Base-by-base conservation (phyloP, 2,329 filamentous ascomycete species). In the Neonectria faginata region DNA sequence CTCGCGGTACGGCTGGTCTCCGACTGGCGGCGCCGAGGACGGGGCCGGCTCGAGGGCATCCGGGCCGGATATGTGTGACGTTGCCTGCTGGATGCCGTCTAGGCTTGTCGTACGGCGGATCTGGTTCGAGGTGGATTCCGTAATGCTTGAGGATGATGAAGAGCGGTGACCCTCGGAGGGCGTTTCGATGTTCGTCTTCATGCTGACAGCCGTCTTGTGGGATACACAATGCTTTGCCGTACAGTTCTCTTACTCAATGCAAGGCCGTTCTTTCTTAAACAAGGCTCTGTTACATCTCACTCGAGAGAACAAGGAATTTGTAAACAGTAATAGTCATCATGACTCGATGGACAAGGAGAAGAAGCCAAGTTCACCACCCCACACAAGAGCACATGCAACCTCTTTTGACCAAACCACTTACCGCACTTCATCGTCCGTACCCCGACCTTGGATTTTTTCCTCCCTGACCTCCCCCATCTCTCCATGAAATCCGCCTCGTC, bases 1-100 rank as follows among this genome's bases (percentile, higher is more conserved):
- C 54, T 78, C 76, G 8, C 60, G 57, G 42, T 76, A 75, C n/a
- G 62, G 59, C 16, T 62, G 22, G 29, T 65, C 41, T 5, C 44
- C 33, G 22, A 62, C 55, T 42, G 65, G 53, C 1, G 51, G 56
- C 14, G 63, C 61, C 22, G 60, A 31, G 31, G 48, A 54, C 31
- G 57, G 57, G 20, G 60, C 59, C 52, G 70, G 57, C 41, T 76
- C 74, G 52, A 77, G 64, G 54, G 67, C 66, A 53, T 78, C 75
- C 8, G 71, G 70, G 5, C 75, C 75, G 2, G 75, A 78, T n/a
- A 76, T 64, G 54, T 74, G 73, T 20, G 77, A 77, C 3, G 67
- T 61, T 33, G 74, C 68, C 29, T 69, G 76, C 55, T 71, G 65
- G 9, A 74, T 60, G 25, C 45, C 50, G 47, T 59, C 54, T 2